A percentile compares a stretch with the other conserved stretches of the same genome.
Evolutionary conservation across 495 filamentous ascomycete species (phyloP).

Genomic region (Penicillium silybi): DNA sequence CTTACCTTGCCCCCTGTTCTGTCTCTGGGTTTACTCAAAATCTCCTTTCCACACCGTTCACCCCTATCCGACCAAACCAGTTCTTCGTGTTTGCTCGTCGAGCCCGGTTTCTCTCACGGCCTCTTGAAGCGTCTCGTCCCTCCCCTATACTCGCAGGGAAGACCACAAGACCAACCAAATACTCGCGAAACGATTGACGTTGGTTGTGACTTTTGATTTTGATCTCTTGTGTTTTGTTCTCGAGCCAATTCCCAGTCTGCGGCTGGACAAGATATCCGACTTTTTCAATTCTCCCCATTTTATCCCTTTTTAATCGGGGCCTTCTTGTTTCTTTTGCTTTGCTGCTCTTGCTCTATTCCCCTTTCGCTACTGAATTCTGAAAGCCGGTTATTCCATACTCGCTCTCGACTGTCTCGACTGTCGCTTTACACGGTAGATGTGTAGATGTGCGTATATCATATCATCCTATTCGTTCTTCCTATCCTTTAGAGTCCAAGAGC

Average conservation of each 20-base stretch:
- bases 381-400: background rate
- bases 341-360: conserved; percentile 29
- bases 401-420: background rate
- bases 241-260: background rate
- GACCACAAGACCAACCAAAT: conserved; percentile 11
- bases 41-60: background rate
- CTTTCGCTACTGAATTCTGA: conserved; percentile 26
- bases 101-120: conserved; percentile 5
- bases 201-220: background rate
- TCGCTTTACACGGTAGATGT: background rate
- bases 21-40: background rate
- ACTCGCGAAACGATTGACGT: conserved; percentile 19
- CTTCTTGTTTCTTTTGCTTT: conserved; percentile 3
- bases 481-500: conserved; percentile 29
- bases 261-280: conserved; percentile 15
- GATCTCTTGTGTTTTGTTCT: background rate
- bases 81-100: conserved; percentile 18
- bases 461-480: background rate
- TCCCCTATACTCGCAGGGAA: background rate
- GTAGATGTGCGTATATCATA: background rate
- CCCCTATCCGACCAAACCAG: conserved; percentile 4
- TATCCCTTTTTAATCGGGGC: conserved; percentile 1
- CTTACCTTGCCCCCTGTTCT: background rate
- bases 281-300: conserved; percentile 5
- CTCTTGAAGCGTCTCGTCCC: background rate